Evolutionary conservation across 106 monocot genomes (phyloP).

Genomic region (Acanthochlamys bracteata): DNA sequence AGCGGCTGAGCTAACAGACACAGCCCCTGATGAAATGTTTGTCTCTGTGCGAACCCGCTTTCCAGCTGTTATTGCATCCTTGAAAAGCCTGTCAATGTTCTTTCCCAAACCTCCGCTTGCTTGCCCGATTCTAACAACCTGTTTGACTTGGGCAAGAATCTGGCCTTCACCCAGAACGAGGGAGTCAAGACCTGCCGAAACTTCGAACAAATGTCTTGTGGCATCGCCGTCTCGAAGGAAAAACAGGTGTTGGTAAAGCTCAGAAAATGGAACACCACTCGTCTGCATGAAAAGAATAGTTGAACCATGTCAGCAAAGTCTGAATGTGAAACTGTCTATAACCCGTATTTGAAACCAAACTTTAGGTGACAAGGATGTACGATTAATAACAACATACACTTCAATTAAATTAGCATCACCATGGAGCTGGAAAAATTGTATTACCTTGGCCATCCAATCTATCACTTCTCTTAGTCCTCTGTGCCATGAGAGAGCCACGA

Average conservation of each 20-base stretch:
- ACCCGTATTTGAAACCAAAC: too few relatives aligned
- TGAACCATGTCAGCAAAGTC: not conserved
- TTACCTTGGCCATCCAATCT: constrained; percentile 98
- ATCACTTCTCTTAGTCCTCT: constrained; percentile 89
- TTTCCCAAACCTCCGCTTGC: constrained; percentile 70
- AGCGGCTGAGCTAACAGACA: constrained; percentile 97
- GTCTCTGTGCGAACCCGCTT: constrained; percentile 85
- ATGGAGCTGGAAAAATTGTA: not conserved
- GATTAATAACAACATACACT: too few relatives aligned
- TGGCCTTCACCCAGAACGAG: constrained; percentile 97
- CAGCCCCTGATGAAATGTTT: constrained; percentile 90
- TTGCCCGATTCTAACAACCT: constrained; percentile 79
- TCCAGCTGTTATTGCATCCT: constrained; percentile 83
- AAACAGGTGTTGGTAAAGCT: constrained; percentile 78
- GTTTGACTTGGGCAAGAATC: constrained; percentile 95
- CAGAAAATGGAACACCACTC: constrained; percentile 83
- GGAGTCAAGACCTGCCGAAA: constrained; percentile 91
- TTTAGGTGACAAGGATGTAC: too few relatives aligned
- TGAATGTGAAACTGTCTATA: too few relatives aligned
- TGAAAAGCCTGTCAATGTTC: constrained; percentile 90
- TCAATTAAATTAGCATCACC: too few relatives aligned
- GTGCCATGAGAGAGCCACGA: constrained; percentile 94
- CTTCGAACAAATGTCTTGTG: constrained; percentile 86
- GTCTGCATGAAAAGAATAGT: constrained; percentile 33
- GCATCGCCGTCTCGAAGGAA: constrained; percentile 90